Evolutionary conservation across 2,329 filamentous ascomycete species (phyloP), one percentile per base, ranked within the genome.

Genomic region (Fusarium pseudocircinatum): DNA sequence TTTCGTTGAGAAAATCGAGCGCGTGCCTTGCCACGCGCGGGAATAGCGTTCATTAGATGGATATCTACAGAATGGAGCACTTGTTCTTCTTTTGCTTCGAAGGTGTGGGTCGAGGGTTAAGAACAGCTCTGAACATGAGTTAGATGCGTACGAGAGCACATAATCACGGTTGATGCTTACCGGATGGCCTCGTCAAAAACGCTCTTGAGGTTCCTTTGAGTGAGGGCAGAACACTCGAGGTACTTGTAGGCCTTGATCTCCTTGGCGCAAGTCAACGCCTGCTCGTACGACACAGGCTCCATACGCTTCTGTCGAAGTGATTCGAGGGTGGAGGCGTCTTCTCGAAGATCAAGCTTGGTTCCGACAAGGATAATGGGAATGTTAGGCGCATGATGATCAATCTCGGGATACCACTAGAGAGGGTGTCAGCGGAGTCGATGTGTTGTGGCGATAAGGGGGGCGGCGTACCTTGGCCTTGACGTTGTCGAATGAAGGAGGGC

Each of bases 171-270:
- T 26, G 12, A 39, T 22, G n/a, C 92, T 78, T 86, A 98, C 96
- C 96, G 92, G 81, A 99, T 99, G 39, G 96, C 96, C 85, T 98
- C 96, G 81, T 99, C 96, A 81, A 99, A 99, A 54, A 99, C 96
- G 79, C 94, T 97, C 91, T 99, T 99, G 78, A 99, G 85, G 83
- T 98, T 98, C 80, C 96, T 89, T 87, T 98, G 96, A 42, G 96
- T 99, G 76, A 99, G 87, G 53, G 96, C 96, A 59, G 96, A 98
- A 86, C 96, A 99, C 85, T 99, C 96, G 46, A 98, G 89, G 85
- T 99, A 99, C 86, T 98, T 98, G 85, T 96, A 94, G 50, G 96
- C 96, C 81, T 91, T 93, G 84, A 99, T 98, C 79, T 98, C 95
- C 86, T 97, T 97, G 72, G 95, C 94, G 73, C 96, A 93, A 74